Evolutionary conservation across 1,284 basidiomycete species (phyloP), one percentile per base, ranked within the genome.

Genomic region (Vanrija sp.): DNA sequence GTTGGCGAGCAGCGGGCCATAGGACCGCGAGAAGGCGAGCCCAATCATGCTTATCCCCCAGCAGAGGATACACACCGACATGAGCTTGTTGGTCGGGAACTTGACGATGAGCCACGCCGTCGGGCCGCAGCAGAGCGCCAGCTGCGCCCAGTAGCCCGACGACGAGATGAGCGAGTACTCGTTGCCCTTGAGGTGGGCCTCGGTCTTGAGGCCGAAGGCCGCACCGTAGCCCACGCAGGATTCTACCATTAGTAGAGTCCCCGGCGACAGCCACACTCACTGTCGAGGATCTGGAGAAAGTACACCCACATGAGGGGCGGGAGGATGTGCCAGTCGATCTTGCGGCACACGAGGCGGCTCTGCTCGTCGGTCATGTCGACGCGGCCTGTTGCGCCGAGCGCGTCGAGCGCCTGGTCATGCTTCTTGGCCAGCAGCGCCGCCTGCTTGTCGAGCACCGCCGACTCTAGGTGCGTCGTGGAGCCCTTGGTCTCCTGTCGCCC

Each of bases 21-120:
- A 71, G 20, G 56, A 63, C 37, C 47, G 55, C 8, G 27, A 44
- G n/a, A 46, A 45, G 18, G 45, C 67, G 63, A 43, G 60, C 51
- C 45, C 63, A 59, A n/a, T 61, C 61, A 49, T 57, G 20, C 56
- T 36, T 0, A 54, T 41, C 9, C 73, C 73, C 73, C 73, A 72
- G 38, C 59, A 57, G 46, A 68, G 65, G 9, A 72, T 60, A 43
- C 71, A 59, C 43, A 58, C 53, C 19, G 71, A 62, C 67, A 75
- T 73, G 36, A 72, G 63, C 41, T 59, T 50, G 41, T 69, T 57
- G 24, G 69, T 51, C 14, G 69, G 68, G 14, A 73, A 51, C 37
- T 60, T 59, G 47, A 77, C 75, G 41, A 76, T 65, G 27, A 77
- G 52, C 49, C 66, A 69, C 9, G 71, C 68, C 41, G 69, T 67